Percentiles rank a stretch among this genome's conserved stretches.
phyloP scores from a whole-genome alignment of 164 flowering plant genomes.

The Vitis amurensis region DNA sequence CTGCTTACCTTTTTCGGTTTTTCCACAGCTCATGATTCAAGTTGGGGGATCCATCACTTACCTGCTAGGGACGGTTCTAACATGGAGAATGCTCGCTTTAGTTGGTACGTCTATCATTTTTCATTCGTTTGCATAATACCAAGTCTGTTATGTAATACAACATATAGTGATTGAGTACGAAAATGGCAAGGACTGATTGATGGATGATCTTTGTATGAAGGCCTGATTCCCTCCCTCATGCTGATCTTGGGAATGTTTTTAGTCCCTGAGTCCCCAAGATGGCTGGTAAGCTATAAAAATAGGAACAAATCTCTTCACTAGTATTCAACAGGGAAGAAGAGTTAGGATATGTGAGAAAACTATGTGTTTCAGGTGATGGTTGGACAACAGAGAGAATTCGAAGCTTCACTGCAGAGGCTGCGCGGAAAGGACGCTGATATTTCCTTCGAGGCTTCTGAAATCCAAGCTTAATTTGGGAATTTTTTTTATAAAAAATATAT shows the following conservation, averaged over 20 bases:
- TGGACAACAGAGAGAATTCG: conserved; percentile 53
- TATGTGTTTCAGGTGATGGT: conserved; percentile 50
- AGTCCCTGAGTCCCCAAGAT: conserved; percentile 79
- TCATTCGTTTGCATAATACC: background rate
- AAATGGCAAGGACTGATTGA: background rate
- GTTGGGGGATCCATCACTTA: conserved; percentile 53
- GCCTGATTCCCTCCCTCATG: conserved; percentile 48
- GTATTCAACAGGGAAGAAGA: background rate
- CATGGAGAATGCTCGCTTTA: conserved; percentile 66
- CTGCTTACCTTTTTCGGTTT: background rate
- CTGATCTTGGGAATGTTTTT: conserved; percentile 52
- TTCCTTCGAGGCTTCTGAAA: conserved; percentile 54
- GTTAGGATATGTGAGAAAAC: background rate
- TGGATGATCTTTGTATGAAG: conserved; percentile 32
- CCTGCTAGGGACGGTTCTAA: conserved; percentile 54
- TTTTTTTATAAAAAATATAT: too few relatives aligned
- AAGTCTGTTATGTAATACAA: background rate
- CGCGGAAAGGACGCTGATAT: conserved; percentile 58
- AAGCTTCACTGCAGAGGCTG: conserved; percentile 42
- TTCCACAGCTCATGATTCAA: conserved; percentile 50
- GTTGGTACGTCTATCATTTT: conserved; percentile 26
- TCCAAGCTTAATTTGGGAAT: conserved; percentile 35
- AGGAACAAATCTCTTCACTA: background rate
- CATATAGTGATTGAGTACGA: too few relatives aligned
- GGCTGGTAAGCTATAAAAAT: conserved; percentile 52